Conservation (phyloP, 805 yeast genomes). For the Zygosaccharomyces bailii region DNA sequence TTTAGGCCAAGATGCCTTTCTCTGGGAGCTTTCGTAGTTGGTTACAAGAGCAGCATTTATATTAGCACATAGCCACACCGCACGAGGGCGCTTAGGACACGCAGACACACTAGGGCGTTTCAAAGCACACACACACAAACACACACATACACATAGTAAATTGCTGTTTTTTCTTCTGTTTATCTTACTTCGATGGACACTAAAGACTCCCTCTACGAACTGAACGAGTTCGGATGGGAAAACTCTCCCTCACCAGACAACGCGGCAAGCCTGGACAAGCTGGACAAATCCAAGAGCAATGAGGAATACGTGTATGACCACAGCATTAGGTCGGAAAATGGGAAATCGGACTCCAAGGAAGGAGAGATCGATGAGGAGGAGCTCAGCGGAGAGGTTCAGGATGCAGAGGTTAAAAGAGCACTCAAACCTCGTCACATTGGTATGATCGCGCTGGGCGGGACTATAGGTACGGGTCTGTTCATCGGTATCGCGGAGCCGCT, state of each 20-base stretch:
- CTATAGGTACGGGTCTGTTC: conserved; percentile 76
- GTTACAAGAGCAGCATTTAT: no score
- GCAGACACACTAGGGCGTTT: no score
- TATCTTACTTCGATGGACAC: no score
- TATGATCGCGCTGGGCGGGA: conserved; percentile 77
- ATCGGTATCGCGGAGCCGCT: conserved; percentile 60
- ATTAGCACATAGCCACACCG: no score
- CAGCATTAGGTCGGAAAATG: background rate
- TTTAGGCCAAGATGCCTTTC: background rate
- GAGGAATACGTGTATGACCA: conserved; percentile 8
- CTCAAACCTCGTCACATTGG: conserved; percentile 65
- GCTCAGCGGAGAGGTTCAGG: conserved; percentile 26
- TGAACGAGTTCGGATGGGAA: background rate
- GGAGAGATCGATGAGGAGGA: conserved; percentile 17
- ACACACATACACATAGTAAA: no score
- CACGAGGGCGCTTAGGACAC: no score
- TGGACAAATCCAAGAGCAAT: background rate
- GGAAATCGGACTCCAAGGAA: conserved; percentile 4
- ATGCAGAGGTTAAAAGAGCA: conserved; percentile 52
- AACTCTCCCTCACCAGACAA: background rate
- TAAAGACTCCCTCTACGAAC: conserved; percentile 1
- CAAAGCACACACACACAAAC: no score
- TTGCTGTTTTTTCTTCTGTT: no score
- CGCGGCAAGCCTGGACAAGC: no score
- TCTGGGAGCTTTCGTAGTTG: no score